phyloP scores from a whole-genome alignment of 371 early-diverging fungal species.

The Choanephora cucurbitarum region DNA sequence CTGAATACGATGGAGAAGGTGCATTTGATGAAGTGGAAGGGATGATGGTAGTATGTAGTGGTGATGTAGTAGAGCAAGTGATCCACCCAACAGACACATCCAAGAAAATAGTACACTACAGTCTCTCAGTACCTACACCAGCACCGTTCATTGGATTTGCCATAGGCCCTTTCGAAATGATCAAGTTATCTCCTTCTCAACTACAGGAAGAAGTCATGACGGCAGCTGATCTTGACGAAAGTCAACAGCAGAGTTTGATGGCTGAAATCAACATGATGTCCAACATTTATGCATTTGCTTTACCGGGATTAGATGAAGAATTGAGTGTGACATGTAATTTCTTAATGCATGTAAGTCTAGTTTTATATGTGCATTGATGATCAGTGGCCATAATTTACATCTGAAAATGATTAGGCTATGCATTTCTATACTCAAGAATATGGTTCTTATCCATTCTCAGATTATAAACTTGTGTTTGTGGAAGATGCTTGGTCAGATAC shows the following conservation, averaged over 20 bases:
- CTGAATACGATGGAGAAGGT: conserved; percentile 50
- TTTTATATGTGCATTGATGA: no score
- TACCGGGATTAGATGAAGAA: conserved; percentile 59
- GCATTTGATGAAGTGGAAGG: conserved; percentile 51
- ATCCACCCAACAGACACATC: conserved; percentile 61
- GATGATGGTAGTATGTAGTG: conserved; percentile 74
- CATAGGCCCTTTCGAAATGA: conserved; percentile 70
- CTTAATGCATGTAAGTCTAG: conserved; percentile 62
- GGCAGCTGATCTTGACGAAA: conserved; percentile 52
- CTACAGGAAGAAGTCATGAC: conserved; percentile 48
- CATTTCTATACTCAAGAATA: conserved; percentile 86
- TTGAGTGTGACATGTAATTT: conserved; percentile 66
- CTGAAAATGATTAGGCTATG: no score
- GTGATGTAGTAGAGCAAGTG: conserved; percentile 72
- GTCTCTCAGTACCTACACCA: conserved; percentile 61
- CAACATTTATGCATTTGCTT: conserved; percentile 71
- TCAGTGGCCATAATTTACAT: no score
- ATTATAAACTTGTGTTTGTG: conserved; percentile 87
- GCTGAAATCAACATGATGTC: conserved; percentile 56
- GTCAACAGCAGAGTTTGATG: conserved; percentile 48
- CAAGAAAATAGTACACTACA: conserved; percentile 65
- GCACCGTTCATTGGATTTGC: conserved; percentile 79
- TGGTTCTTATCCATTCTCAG: conserved; percentile 85
- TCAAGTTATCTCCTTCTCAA: conserved; percentile 47
- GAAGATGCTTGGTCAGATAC: conserved; percentile 72